These are phyloP conservation scores for Picochlorum sp. DNA, from an alignment of 139 green algal species.

Conservation along the genomic window DNA sequence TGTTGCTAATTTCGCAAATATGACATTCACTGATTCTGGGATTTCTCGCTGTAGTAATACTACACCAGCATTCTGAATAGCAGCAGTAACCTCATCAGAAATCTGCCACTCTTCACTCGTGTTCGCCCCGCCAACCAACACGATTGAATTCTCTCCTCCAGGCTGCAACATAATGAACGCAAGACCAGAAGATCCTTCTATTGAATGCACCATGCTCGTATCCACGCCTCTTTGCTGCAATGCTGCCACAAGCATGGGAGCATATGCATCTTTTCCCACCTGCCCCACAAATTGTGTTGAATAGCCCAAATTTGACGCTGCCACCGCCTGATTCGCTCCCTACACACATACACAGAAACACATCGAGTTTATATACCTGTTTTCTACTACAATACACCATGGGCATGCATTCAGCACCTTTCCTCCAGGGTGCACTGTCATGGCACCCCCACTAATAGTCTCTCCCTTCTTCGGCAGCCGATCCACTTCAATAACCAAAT, in stretches of 20 bases:
- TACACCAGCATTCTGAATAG: conserved; percentile 36
- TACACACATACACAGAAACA: conserved; percentile 13
- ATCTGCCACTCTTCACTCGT: conserved; percentile 42
- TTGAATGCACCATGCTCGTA: conserved; percentile 35
- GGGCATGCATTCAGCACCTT: conserved; percentile 41
- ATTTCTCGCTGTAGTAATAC: conserved; percentile 83
- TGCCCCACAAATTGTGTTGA: conserved; percentile 70
- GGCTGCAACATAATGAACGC: conserved; percentile 75
- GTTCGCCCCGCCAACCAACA: conserved; percentile 82
- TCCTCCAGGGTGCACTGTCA: conserved; percentile 64
- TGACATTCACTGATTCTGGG: conserved; percentile 65
- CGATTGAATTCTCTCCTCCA: conserved; percentile 75
- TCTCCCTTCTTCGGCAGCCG: conserved; percentile 66
- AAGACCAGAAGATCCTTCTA: conserved; percentile 54
- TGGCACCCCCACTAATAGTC: conserved; percentile 49
- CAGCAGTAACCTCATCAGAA: conserved; percentile 14
- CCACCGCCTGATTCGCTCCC: conserved; percentile 85
- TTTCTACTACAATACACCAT: neutral
- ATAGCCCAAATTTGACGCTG: conserved; percentile 61
- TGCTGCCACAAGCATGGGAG: conserved; percentile 36
- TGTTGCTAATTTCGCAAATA: conserved; percentile 47
- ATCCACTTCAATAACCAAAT: conserved; percentile 64
- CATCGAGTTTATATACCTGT: neutral
- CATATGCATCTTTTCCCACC: conserved; percentile 67
- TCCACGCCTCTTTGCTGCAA: conserved; percentile 46